These are phyloP conservation scores for Polyrhizophydium stewartii DNA, from an alignment of 371 early-diverging fungal species.

Conservation along the genomic window DNA sequence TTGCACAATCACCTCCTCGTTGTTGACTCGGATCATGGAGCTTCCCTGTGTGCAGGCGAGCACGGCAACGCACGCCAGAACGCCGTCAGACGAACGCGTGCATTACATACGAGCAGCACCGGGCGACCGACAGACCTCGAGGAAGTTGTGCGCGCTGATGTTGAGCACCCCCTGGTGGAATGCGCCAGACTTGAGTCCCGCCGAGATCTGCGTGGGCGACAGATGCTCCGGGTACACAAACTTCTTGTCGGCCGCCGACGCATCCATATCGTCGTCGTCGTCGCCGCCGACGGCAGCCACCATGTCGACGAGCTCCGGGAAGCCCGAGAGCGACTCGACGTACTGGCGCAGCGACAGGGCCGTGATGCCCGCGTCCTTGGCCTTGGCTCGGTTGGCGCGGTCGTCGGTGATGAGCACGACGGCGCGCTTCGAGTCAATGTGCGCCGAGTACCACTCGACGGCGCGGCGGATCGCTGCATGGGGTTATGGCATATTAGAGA, in stretches of 20 bases:
- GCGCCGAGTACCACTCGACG: slow-evolving; percentile 76
- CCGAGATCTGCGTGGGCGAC: slow-evolving; percentile 65
- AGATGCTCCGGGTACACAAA: slow-evolving; percentile 57
- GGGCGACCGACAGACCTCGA: slow-evolving; percentile 56
- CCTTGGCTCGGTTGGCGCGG: slow-evolving; percentile 73
- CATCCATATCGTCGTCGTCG: slow-evolving; percentile 46
- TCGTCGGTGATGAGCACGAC: slow-evolving; percentile 87
- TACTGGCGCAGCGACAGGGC: slow-evolving; percentile 53
- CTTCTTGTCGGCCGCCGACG: slow-evolving; percentile 46
- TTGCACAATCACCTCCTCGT: slow-evolving; percentile 64
- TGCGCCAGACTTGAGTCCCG: slow-evolving; percentile 77
- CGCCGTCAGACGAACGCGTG: no score
- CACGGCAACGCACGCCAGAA: no score
- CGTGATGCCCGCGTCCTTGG: slow-evolving; percentile 58
- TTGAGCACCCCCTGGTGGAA: slow-evolving; percentile 77
- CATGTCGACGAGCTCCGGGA: slow-evolving; percentile 87
- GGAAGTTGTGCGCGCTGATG: slow-evolving; percentile 79
- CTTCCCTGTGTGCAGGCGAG: not conserved
- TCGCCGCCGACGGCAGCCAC: slow-evolving; percentile 52
- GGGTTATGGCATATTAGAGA: no score
- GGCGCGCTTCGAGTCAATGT: slow-evolving; percentile 40
- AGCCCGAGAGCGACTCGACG: slow-evolving; percentile 36
- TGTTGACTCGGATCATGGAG: slow-evolving; percentile 46
- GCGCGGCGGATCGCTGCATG: slow-evolving; percentile 77
- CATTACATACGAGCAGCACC: no score